phyloP scores from a whole-genome alignment of 2,329 filamentous ascomycete species.

The Exophiala sideris region DNA sequence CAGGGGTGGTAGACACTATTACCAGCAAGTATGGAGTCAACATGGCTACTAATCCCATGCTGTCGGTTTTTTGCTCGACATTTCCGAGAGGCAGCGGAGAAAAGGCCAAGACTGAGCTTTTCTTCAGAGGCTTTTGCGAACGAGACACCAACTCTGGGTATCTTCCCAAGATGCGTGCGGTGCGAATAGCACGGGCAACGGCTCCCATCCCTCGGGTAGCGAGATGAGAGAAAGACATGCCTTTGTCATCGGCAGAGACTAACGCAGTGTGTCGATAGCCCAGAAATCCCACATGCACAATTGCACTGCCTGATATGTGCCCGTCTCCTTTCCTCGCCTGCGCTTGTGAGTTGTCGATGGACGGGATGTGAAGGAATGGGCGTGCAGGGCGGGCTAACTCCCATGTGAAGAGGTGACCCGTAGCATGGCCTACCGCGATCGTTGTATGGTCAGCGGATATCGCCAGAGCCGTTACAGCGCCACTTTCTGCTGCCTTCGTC shows the following conservation, averaged over 20 bases:
- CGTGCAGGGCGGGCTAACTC: constrained; percentile 77
- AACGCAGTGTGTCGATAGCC: constrained; percentile 90
- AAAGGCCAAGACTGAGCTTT: constrained; percentile 92
- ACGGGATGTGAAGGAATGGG: constrained; percentile 83
- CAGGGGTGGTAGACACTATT: constrained; percentile 92
- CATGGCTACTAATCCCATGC: constrained; percentile 87
- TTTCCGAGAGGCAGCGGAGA: constrained; percentile 90
- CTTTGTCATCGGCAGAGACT: constrained; percentile 88
- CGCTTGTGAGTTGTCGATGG: constrained; percentile 64
- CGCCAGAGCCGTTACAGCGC: constrained; percentile 79
- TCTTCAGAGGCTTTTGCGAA: constrained; percentile 69
- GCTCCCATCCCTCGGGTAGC: constrained; percentile 87
- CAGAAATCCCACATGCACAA: constrained; percentile 91
- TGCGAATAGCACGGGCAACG: constrained; percentile 80
- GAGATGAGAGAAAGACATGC: constrained; percentile 98
- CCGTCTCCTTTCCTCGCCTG: constrained; percentile 71
- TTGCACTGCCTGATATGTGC: constrained; percentile 71
- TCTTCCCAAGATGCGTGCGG: constrained; percentile 81
- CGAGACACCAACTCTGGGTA: constrained; percentile 71
- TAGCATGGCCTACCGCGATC: constrained; percentile 82
- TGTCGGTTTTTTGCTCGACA: constrained; percentile 80
- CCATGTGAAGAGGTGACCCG: constrained; percentile 95
- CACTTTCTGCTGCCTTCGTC: constrained; percentile 91
- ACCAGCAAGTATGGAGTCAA: constrained; percentile 93
- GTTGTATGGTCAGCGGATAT: constrained; percentile 93